Evolutionary conservation across 495 filamentous ascomycete species (phyloP), one percentile per base, ranked within the genome.

Genomic region (Cudoniella acicularis): DNA sequence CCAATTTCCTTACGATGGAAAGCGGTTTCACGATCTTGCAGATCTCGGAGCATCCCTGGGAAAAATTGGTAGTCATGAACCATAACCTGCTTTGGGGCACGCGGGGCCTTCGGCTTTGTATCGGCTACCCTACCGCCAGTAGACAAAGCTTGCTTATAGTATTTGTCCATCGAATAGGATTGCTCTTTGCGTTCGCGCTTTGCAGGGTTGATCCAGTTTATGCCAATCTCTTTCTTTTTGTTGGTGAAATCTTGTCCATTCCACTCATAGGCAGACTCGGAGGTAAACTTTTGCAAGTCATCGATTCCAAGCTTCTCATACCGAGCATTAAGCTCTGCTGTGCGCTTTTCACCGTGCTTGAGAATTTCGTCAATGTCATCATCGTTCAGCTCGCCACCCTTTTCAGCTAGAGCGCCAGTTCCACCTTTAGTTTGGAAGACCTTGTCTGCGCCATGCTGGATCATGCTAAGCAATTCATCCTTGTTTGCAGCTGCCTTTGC

Each of bases 21-120:
- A 0, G 95, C 95, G 0, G 92, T 97, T 73, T 99, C 95, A 62
- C 92, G 86, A 61, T 97, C 93, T 72, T 99, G 95, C 11, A 99
- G 80, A 62, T 96, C 91, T 30, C 83, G 83, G 16, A 99, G 82
- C 11, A 82, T 77, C 0, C 83, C 77, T 0, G 91, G 92, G 66
- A 95, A 99, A 78, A 99, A 99, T 63, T 99, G 95, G 73, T 96
- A 98, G 67, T 99, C 95, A 67, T 97, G 92, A 36, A 96, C 86
- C 2, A 85, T 74, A 22, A 96, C 79, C 67, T 99, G 95, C 73
- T 96, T 97, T 8, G 95, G 95, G 10, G 94, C 90, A 10, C 92
- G 86, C 10, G 95, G 95, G n/a, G 91, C 91, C 72, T 96, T 95
- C 16, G 93, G 94, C 69, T 96, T 96, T 1, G 90, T 82, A 56